Evolutionary conservation across 306 rosid genomes (phyloP).

Genomic region (Crataegus laevigata): DNA sequence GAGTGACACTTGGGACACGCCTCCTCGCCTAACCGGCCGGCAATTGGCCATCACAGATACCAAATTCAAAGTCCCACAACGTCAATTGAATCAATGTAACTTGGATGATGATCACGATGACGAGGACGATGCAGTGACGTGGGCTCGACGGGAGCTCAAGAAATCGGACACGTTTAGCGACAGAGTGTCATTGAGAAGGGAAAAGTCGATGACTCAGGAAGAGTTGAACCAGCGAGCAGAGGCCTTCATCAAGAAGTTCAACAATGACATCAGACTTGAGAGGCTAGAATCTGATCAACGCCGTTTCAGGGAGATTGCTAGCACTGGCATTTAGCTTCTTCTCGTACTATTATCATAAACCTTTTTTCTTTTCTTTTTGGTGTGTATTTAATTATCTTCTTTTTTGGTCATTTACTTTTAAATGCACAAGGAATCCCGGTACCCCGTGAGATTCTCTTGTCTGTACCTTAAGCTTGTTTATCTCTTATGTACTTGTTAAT

Average conservation of each 20-base stretch:
- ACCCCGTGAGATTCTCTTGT: not conserved
- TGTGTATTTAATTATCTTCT: not conserved
- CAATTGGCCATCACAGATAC: not conserved
- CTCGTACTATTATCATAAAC: not conserved
- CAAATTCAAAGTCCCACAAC: not conserved
- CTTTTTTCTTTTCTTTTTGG: not conserved
- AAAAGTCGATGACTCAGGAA: slow-evolving; percentile 62
- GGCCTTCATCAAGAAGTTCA: slow-evolving; percentile 56
- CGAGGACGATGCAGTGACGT: slow-evolving; percentile 42
- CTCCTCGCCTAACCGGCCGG: slow-evolving; percentile 10
- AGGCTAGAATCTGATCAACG: slow-evolving; percentile 76
- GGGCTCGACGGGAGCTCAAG: slow-evolving; percentile 55
- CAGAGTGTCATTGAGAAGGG: slow-evolving; percentile 44
- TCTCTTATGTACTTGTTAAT: not conserved
- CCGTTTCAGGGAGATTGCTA: slow-evolving; percentile 43
- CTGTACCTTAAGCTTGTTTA: not conserved
- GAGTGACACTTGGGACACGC: slow-evolving; percentile 41
- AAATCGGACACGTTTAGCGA: slow-evolving; percentile 66
- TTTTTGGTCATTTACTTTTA: not conserved
- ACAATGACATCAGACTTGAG: slow-evolving; percentile 54
- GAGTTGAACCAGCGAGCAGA: slow-evolving; percentile 60
- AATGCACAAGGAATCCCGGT: not conserved
- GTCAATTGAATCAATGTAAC: not conserved
- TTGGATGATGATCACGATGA: not conserved
- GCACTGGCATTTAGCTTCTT: slow-evolving; percentile 21